Conservation (phyloP, 495 filamentous ascomycete genomes). For the Annulohypoxylon maeteangense region DNA sequence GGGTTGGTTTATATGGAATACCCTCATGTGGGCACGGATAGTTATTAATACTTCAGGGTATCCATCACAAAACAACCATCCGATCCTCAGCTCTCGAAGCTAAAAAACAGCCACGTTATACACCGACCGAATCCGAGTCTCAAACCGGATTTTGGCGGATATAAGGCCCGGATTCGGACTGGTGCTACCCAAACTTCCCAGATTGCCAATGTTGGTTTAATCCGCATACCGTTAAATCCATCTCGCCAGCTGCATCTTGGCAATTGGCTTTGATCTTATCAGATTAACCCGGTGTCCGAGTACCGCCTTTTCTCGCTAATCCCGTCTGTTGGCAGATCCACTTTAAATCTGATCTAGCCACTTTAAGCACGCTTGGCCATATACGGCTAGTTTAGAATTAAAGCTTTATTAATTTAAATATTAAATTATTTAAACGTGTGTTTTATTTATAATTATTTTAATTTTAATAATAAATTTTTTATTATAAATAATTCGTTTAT, state of each 20-base stretch:
- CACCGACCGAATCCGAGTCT: not conserved
- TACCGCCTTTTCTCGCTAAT: too few species aligned
- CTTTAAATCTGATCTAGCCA: too few species aligned
- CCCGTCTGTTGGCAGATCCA: not conserved
- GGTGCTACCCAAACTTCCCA: not conserved
- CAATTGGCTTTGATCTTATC: not conserved
- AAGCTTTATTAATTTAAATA: too few species aligned
- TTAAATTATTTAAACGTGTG: too few species aligned
- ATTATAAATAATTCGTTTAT: too few species aligned
- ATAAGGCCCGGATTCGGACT: not conserved
- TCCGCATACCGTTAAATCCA: not conserved
- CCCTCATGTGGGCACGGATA: not conserved
- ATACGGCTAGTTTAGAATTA: too few species aligned
- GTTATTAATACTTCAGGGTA: not conserved
- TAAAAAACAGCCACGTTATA: not conserved
- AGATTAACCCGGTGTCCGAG: not conserved
- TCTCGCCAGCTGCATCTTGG: not conserved
- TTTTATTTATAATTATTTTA: too few species aligned
- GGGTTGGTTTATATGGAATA: too few species aligned
- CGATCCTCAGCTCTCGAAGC: not conserved
- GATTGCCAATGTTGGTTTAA: not conserved
- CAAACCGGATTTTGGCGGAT: not conserved
- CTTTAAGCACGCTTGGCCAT: too few species aligned
- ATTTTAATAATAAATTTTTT: too few species aligned
- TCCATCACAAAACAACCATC: not conserved